Conservation (phyloP, 2,329 filamentous ascomycete genomes). For the Rhynchosporium graminicola region DNA sequence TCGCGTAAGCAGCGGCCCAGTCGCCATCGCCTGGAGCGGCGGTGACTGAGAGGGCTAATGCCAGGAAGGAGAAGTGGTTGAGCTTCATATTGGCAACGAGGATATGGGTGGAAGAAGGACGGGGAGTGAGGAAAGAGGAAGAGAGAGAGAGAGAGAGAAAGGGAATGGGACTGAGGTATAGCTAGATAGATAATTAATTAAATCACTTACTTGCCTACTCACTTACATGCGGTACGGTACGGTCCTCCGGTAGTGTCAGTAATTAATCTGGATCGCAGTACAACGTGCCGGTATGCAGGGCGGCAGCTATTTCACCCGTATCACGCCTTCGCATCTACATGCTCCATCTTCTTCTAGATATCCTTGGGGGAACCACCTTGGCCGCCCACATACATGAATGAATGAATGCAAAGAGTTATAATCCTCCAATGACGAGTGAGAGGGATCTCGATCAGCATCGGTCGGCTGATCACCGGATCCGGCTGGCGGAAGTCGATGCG, state of each 20-base stretch:
- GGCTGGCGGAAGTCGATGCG: constrained; percentile 12
- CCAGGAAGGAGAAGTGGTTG: constrained; percentile 21
- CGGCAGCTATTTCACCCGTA: no score
- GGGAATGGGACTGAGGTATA: background rate
- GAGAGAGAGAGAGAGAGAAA: background rate
- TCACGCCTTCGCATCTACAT: no score
- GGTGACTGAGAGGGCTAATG: constrained; percentile 23
- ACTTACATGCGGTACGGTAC: background rate
- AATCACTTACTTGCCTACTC: no score
- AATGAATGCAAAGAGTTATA: background rate
- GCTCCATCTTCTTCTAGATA: no score
- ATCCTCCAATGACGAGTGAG: background rate
- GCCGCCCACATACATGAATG: no score
- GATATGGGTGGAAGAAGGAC: background rate
- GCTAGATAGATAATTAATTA: background rate
- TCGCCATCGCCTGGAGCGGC: constrained; percentile 34
- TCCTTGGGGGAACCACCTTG: no score
- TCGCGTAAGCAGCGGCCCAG: constrained; percentile 71
- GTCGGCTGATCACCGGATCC: constrained; percentile 16
- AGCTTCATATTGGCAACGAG: constrained; percentile 22
- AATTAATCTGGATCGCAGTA: constrained; percentile 14
- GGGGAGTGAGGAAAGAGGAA: background rate
- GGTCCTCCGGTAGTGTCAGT: constrained; percentile 6
- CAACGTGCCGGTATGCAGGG: constrained; percentile 8
- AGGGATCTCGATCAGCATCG: constrained; percentile 3